phyloP scores from a whole-genome alignment of 305 asterid species.

The Galium porrigens region DNA sequence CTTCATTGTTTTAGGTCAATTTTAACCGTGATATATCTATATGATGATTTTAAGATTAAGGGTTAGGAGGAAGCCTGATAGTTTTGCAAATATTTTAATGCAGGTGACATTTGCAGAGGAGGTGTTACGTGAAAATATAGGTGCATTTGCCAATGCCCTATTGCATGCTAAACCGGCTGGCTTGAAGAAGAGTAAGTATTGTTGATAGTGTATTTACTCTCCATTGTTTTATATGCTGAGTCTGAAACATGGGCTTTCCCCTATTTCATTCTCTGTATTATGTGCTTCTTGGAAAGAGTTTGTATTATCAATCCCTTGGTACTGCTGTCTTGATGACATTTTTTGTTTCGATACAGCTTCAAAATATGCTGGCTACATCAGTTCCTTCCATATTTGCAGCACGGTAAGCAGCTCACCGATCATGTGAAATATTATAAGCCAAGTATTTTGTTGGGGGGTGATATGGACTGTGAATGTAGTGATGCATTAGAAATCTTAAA shows the following conservation, averaged over 20 bases:
- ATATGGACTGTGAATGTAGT: not conserved
- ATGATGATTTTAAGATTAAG: not conserved
- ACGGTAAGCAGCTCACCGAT: constrained; percentile 49
- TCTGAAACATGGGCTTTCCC: constrained; percentile 10
- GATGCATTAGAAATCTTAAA: not conserved
- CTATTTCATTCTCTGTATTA: not conserved
- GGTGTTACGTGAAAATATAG: constrained; percentile 68
- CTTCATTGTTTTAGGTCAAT: not conserved
- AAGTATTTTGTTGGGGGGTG: not conserved
- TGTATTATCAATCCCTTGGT: not conserved
- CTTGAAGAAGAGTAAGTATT: constrained; percentile 77
- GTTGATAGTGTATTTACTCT: constrained; percentile 3
- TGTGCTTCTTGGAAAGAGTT: not conserved
- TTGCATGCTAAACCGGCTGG: constrained; percentile 92
- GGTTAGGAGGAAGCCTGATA: not conserved
- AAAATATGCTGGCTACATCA: constrained; percentile 79
- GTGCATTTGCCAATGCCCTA: constrained; percentile 81
- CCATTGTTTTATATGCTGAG: constrained; percentile 10
- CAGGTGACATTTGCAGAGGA: constrained; percentile 73
- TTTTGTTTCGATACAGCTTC: constrained; percentile 45
- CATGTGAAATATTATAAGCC: not conserved
- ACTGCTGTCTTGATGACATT: not conserved
- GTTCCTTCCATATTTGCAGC: constrained; percentile 72
- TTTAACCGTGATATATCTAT: not conserved
- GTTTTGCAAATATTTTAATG: constrained; percentile 13